These are phyloP conservation scores for Yamadazyma olivae DNA, from an alignment of 805 yeast genomes.

Conservation along the genomic window DNA sequence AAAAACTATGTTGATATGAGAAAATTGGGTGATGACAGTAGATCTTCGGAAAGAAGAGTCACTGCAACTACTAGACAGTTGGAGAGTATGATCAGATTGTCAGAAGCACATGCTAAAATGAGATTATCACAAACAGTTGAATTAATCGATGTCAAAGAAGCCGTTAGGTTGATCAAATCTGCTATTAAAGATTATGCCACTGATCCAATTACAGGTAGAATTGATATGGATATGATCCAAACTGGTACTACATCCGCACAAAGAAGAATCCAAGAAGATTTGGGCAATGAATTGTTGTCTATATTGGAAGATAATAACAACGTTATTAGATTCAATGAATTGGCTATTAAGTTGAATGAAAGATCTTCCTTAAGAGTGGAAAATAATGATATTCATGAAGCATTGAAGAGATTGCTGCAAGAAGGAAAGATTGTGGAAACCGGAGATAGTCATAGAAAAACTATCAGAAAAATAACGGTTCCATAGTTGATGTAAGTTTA, in stretches of 20 bases:
- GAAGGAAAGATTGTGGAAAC: conserved; percentile 67
- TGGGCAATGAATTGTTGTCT: conserved; percentile 56
- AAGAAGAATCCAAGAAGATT: conserved; percentile 70
- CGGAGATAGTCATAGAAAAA: conserved; percentile 72
- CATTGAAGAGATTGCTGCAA: conserved; percentile 61
- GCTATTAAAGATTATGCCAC: conserved; percentile 98
- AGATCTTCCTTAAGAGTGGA: conserved; percentile 64
- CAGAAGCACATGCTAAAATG: conserved; percentile 98
- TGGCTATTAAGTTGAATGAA: conserved; percentile 63
- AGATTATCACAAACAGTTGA: conserved; percentile 71
- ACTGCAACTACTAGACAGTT: conserved; percentile 98
- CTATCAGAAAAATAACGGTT: conserved; percentile 33
- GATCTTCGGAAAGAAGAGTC: conserved; percentile 82
- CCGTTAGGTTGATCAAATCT: conserved; percentile 85
- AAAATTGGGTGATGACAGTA: conserved; percentile 85
- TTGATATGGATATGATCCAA: conserved; percentile 95
- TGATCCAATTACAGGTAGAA: conserved; percentile 94
- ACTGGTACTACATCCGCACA: conserved; percentile 93
- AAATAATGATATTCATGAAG: conserved; percentile 65
- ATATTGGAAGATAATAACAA: conserved; percentile 49
- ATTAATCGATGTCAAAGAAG: conserved; percentile 82
- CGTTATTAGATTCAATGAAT: conserved; percentile 54
- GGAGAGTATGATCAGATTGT: conserved; percentile 89
- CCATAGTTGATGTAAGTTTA: not conserved
- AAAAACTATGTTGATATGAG: conserved; percentile 91